A percentile compares a stretch with the other conserved stretches of the same genome.
Conservation (phyloP, 2,329 filamentous ascomycete genomes). For the Myriosclerotinia curreyana region DNA sequence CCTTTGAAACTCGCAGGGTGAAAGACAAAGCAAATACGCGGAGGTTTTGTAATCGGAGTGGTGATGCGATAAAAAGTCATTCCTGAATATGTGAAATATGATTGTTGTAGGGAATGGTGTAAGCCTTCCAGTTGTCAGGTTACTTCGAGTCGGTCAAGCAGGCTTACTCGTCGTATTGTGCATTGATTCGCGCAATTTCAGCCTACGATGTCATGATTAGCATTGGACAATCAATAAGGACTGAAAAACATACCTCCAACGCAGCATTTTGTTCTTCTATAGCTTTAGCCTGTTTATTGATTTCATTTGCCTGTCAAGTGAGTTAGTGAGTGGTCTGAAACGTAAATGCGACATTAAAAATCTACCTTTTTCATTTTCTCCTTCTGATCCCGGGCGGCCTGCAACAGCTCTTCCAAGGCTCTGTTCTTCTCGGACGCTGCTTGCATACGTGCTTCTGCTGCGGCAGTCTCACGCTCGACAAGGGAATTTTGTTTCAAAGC, state of each 20-base stretch:
- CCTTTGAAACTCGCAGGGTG: background rate
- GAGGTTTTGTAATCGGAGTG: background rate
- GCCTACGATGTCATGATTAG: slow-evolving; percentile 7
- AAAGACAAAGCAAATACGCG: background rate
- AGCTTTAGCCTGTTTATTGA: slow-evolving; percentile 17
- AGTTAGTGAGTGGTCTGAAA: background rate
- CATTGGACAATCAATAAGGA: background rate
- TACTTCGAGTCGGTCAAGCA: too few relatives aligned
- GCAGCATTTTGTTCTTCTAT: slow-evolving; percentile 23
- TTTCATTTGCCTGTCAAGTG: slow-evolving; percentile 11
- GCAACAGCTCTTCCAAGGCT: slow-evolving; percentile 17
- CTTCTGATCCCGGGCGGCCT: background rate
- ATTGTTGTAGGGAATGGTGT: background rate
- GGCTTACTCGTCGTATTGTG: background rate
- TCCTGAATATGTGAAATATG: background rate
- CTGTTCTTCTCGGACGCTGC: slow-evolving; percentile 19
- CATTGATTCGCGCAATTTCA: slow-evolving; percentile 2
- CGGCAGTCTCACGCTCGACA: slow-evolving; percentile 10
- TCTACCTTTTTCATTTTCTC: slow-evolving; percentile 8
- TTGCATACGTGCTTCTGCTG: slow-evolving; percentile 17
- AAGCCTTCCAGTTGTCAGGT: background rate
- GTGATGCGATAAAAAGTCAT: background rate
- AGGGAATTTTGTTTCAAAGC: slow-evolving; percentile 14
- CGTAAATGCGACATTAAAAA: background rate
- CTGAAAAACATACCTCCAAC: slow-evolving; percentile 20